Base-by-base conservation (phyloP, 2,329 filamentous ascomycete species). In the Tolypocladium pustulatum region DNA sequence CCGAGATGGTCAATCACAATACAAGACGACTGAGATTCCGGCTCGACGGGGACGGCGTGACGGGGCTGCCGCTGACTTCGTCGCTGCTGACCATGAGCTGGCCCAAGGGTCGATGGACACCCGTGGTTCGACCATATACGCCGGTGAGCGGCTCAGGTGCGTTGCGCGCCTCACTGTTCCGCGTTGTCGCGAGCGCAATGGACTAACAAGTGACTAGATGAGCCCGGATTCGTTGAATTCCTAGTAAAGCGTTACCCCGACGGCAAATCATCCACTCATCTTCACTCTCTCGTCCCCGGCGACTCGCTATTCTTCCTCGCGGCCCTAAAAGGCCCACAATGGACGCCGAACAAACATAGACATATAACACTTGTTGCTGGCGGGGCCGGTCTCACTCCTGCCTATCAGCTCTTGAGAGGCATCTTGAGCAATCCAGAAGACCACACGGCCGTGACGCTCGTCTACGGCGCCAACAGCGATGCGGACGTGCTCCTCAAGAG, bases 331-430 rank as follows among this genome's bases (percentile, higher is more conserved):
- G 81, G 78, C 32, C 81, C 81, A 67, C 65, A 71, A 38, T 88
- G 82, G 80, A 78, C 74, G 27, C 73, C 80, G 34, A 81, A 78
- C 62, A 72, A 73, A 67, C 75, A 70, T 65, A 67, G 66, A 4
- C 77, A 81, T 61, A 70, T 90, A n/a, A 80, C 82, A 3, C 76
- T 89, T 43, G 81, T 90, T 51, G 87, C 87, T 0, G 87, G 88
- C 52, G 87, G 88, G 15, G 86, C 85, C 0, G 88, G 88, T 22
- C 88, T 91, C 62, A 90, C 87, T 0, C 87, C 88, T 0, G 79
- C 87, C 63, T 89, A 83, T 67, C 84, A 88, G 67, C 78, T 89
- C 2, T 76, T 81, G 2, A 80, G 78, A 55, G 82, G 82, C 2
- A 86, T 88, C 58, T 73, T 88, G n/a, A 70, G 74, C 52, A 82